Evolutionary conservation across 2,329 filamentous ascomycete species (phyloP), one percentile per base, ranked within the genome.

Genomic region (Fusarium haematococcum): DNA sequence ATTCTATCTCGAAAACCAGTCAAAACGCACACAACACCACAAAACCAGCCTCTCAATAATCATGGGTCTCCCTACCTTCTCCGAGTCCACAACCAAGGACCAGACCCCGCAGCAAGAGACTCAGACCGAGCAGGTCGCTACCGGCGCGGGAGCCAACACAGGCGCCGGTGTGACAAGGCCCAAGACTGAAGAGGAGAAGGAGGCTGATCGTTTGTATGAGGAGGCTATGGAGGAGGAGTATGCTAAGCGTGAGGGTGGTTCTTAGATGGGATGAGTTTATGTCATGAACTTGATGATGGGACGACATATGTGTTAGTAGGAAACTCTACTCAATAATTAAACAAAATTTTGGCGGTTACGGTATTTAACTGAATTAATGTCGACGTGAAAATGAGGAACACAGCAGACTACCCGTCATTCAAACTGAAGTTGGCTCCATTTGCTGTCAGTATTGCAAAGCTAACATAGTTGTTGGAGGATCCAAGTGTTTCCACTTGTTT

Each of bases 201-300:
- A 87, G 73, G 87, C 87, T 2, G 87, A 89, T 72, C 78, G 83
- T 27, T 65, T 83, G 45, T 89, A 89, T 62, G 86, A 88, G 69
- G 87, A 88, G 79, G 79, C 82, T 5, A 88, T 89, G 78, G 87
- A 89, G 82, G 87, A 89, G 50, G 87, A 89, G 79, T 89, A 89
- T 71, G 87, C 87, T 52, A 89, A 88, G 83, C 80, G 87, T 41
- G 87, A 89, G 61, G 87, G 87, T 8, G 88, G 88, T 32, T 83
- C 86, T 18, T 88, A 59, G 67, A 68, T 11, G 56, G 27, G 65
- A 68, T 25, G 35, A 4, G 16, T n/a, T 27, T 9, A 9, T n/a
- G 48, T 20, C 18, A 13, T 50, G 48, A 52, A 32, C 48, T 52
- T 20, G 48, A 52, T 50, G 45, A 52, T 52, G 48, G 10, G 18